phyloP scores from a whole-genome alignment of 805 yeast genomes.

The Saccharomycopsis olivae region DNA sequence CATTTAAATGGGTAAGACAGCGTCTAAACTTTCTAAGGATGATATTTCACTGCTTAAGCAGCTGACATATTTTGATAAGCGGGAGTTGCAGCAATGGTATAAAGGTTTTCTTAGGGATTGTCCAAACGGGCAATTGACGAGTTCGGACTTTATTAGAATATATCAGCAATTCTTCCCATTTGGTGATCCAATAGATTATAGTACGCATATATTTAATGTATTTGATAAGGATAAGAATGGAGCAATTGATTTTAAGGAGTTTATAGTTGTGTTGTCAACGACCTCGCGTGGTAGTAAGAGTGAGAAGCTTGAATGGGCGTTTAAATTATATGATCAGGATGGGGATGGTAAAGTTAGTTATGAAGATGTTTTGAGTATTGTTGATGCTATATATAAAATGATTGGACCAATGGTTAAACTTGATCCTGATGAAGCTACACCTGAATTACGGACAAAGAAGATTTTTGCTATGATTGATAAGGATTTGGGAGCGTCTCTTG shows the following conservation, averaged over 20 bases:
- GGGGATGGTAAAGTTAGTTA: slow-evolving; percentile 67
- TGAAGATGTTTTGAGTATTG: slow-evolving; percentile 71
- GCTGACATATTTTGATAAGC: slow-evolving; percentile 82
- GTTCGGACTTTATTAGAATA: slow-evolving; percentile 81
- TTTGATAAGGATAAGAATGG: slow-evolving; percentile 79
- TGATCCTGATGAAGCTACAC: slow-evolving; percentile 84
- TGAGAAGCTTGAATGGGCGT: slow-evolving; percentile 85
- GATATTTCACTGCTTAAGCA: slow-evolving; percentile 74
- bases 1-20: slow-evolving; percentile 94
- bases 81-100: slow-evolving; percentile 97
- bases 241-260: slow-evolving; percentile 82
- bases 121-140: slow-evolving; percentile 79
- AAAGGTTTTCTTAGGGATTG: slow-evolving; percentile 93
- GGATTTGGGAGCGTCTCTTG: slow-evolving; percentile 55
- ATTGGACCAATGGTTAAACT: slow-evolving; percentile 87
- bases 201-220: slow-evolving; percentile 77
- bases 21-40: slow-evolving; percentile 84
- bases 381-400: slow-evolving; percentile 84
- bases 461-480: slow-evolving; percentile 68
- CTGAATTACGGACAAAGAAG: slow-evolving; percentile 77
- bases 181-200: slow-evolving; percentile 91
- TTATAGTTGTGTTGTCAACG: slow-evolving; percentile 75
- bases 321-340: slow-evolving; percentile 76
- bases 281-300: slow-evolving; percentile 79
- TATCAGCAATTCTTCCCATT: slow-evolving; percentile 97